Base-by-base conservation (phyloP, 2,329 filamentous ascomycete genomes). In the Fusarium austroafricanum region DNA sequence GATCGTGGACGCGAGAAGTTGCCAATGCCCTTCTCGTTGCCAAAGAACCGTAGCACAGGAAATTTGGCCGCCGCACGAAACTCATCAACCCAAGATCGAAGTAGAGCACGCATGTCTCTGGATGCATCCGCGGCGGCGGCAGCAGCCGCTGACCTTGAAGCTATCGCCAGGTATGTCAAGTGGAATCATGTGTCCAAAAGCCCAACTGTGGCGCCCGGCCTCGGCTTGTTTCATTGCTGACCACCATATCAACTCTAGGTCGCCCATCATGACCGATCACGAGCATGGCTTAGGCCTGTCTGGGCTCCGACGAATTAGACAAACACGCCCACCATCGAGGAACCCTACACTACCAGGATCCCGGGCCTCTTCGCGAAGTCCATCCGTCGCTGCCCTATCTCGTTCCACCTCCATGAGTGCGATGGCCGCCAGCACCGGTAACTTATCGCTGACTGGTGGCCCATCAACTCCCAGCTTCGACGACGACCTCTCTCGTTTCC, bases 401-500 rank as follows among this genome's bases (percentile, higher is more conserved):
- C 87, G 90, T 61, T 90, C 92, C 33, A 84, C 89, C 56, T 94
- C 93, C 21, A 87, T 94, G 80, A 90, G 86, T 71, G 84, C 90
- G 60, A 88, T 90, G 66, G 81, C 89, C 33, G 86, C 88, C 33
- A 84, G 86, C 64, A 81, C 85, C 35, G 82, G 84, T 44, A 85
- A 84, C 43, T 80, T 84, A 47, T 83, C 86, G 17, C 76, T 89
- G 26, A 82, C 86, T 10, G 83, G 89, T n/a, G 89, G 85, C 8
- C 89, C 90, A 23, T 83, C 85, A 20, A 94, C 93, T 21, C 93
- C 93, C 23, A 87, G 87, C 65, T 93, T 94, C 75, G 87, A 89
- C 74, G 96, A 98, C 82, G 96, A 99, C 76, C 87, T 99, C 44
- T 90, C 90, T 44, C 90, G 94, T 50, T 99, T 99, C 77, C 95